Evolutionary conservation across 257 asterid species (phyloP), one percentile per base, ranked within the genome.

Genomic region (Mitragyna speciosa): DNA sequence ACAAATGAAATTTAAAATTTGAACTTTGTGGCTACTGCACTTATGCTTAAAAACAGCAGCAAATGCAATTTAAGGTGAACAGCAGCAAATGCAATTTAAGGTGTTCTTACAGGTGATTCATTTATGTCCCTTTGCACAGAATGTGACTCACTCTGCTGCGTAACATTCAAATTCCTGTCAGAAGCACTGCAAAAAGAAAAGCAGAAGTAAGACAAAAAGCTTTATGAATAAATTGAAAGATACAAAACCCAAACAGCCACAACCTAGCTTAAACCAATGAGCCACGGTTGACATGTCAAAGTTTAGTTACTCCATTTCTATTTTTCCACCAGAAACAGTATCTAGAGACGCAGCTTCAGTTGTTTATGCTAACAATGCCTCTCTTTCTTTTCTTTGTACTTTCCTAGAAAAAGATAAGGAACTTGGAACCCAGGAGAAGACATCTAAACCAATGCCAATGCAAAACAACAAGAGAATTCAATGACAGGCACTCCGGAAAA

Each of bases 121-220:
- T 76, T 76, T 52, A 73, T 20, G 79, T 54, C 83, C 68, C 73
- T 83, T 14, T 36, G 80, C 12, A n/a, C 47, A 75, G 73, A 75
- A 75, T 71, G 81, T 30, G 81, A 75, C 63, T 72, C 71, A 30
- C 80, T 78, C 56, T 65, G 80, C 84, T 66, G 83, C 24, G 86
- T 73, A 76, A 51, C 64, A 67, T 70, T 83, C 73, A 79, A 2
- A 72, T 84, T 84, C 81, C 81, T 87, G 31, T 87, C 91, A 39
- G 90, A 88, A 84, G 88, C 85, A 72, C 94, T 90, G 89, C 41
- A 77, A 82, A 77, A 73, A 64, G 47, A 80, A 83, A 64, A 59
- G 31, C 79, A 70, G 19, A 28, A 58, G 31, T 22, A 41, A 8
- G 4, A 7, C n/a, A 16, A 1, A 45, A 51, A 43, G 3, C 15